Evolutionary conservation across 257 asterid genomes (phyloP), one percentile per base, ranked within the genome.

Genomic region (Solanum chmielewskii): DNA sequence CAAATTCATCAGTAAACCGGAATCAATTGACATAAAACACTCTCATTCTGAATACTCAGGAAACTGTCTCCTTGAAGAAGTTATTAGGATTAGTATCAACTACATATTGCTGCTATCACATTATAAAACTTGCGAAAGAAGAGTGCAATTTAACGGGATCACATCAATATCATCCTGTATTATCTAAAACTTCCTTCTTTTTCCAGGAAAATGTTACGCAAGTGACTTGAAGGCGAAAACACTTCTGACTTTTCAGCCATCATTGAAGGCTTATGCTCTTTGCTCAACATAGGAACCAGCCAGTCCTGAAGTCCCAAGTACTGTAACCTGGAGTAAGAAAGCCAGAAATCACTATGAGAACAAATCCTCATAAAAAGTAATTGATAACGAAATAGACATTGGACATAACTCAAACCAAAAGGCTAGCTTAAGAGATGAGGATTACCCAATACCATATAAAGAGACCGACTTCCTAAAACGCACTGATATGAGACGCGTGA

Each of bases 261-360:
- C 74, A n/a, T 83, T 84, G 86, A 83, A 90, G 84, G 35, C 70
- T 90, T 89, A 95, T 71, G 98, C 94, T 89, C 99, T 94, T 89
- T 96, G 93, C 95, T 96, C 99, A 60, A 97, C 95, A 68, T 96
- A 97, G 77, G 99, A 96, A 87, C 99, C 99, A 77, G 98, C 93
- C 41, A 97, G 93, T 85, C 98, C 99, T 76, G 99, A 96, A 82
- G 99, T 97, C 88, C 98, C 99, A 13, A 96, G 97, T 88, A 96
- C 98, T 2, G 98, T 89, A 76, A 97, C 97, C 99, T 95, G 95
- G 94, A 91, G 87, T 27, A 8, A 78, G 66, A 27, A 27, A 78
- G 69, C 69, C 41, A 81, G 44, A 29, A 18, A 11, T 31, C 69
- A 49, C 18, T 49, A 4, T 11, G 69, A 81, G 85, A 49, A 49